Base-by-base conservation (phyloP, 164 flowering plant species). In the Hamamelis virginiana region DNA sequence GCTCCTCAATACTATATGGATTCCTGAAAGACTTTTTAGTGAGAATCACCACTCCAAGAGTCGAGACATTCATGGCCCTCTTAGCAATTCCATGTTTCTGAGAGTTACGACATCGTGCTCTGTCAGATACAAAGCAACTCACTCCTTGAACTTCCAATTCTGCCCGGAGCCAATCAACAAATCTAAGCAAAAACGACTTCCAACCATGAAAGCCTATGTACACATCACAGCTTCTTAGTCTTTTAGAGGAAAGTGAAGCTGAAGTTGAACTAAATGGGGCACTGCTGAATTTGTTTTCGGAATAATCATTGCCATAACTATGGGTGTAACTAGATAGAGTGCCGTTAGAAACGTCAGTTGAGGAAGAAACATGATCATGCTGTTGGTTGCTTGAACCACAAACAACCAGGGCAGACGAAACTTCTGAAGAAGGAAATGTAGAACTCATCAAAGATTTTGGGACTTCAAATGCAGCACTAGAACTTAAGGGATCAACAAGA, bases 1-100 rank as follows among this genome's bases (percentile, higher is more conserved):
- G 78, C 78, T 94, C 97, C 82, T 90, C 95, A 4, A 94, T 89
- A 25, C 88, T 88, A 68, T 90, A 89, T 5, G 92, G 94, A 61
- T 94, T 94, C 76, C 81, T 82, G 67, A 94, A 94, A 8, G 97
- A 90, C 76, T 87, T 92, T 72, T 76, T 86, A 0, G 97, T 89
- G 21, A 92, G 59, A 53, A 94, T 86, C 21, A 89, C 80, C 22
- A 92, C 85, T 9, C 97, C 97, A 75, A 82, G 87, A 47, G 86
- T 75, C 26, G 89, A 80, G 64, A 82, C 80, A 81, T 89, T 91
- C 92, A 47, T 53, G 14, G 60, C 61, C 28, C 28, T 51, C 41
- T 52, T 44, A 48, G 47, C 41, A 14, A 16, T 38, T 14, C 43
- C 22, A 10, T 38, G 72, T 62, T 69, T 62, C 33, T 15, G 10